These are phyloP conservation scores for Naganishia friedmannii DNA, from an alignment of 768 basidiomycete genomes.

Conservation along the genomic window DNA sequence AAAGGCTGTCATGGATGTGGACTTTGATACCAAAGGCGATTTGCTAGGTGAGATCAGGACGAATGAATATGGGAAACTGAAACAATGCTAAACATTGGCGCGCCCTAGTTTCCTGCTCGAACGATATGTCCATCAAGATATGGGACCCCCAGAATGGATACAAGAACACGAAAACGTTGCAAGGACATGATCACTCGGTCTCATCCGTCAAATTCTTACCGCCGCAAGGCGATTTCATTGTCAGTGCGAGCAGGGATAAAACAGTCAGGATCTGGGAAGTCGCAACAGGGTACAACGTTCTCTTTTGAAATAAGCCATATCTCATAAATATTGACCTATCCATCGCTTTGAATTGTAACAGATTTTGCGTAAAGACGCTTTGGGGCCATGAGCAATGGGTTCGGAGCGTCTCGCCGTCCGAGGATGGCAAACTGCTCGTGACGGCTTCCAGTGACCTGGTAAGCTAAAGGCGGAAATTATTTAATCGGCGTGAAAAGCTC, in stretches of 20 bases:
- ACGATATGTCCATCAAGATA: conserved; percentile 84
- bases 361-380: conserved; percentile 73
- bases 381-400: conserved; percentile 82
- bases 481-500: neutral
- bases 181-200: conserved; percentile 87
- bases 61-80: neutral
- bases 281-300: conserved; percentile 68
- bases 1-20: conserved; percentile 78
- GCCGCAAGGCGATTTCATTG: conserved; percentile 75
- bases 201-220: conserved; percentile 74
- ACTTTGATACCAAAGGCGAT: conserved; percentile 82
- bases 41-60: conserved; percentile 61
- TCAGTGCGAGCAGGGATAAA: conserved; percentile 82
- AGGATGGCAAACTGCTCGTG: conserved; percentile 69
- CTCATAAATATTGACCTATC: conserved; percentile 1
- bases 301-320: conserved; percentile 16
- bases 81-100: neutral
- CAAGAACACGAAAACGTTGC: conserved; percentile 80
- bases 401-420: conserved; percentile 57
- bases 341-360: conserved; percentile 41
- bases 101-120: conserved; percentile 66
- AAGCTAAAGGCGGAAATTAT: conserved; percentile 37
- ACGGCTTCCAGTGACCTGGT: conserved; percentile 89
- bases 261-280: conserved; percentile 85
- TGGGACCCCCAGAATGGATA: conserved; percentile 89